These are phyloP conservation scores for Baorangia bicolor DNA, from an alignment of 768 basidiomycete genomes.

Conservation along the genomic window DNA sequence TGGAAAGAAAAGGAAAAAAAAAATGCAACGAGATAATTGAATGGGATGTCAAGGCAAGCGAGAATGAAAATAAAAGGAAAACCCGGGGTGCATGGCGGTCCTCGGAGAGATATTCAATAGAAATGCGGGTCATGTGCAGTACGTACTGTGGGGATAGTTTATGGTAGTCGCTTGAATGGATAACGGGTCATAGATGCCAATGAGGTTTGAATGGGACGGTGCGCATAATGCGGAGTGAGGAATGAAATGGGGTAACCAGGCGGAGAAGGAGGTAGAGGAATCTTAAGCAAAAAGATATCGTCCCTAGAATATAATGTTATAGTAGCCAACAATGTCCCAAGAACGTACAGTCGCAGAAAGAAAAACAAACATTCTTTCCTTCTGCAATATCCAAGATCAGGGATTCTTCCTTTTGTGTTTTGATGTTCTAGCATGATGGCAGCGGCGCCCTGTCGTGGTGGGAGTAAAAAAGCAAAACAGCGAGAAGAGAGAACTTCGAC, in stretches of 20 bases:
- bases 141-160: slow-evolving; percentile 28
- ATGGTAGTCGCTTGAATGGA: slow-evolving; percentile 20
- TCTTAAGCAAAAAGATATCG: slow-evolving; percentile 30
- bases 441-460: slow-evolving; percentile 1
- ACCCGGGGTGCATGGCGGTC: background rate
- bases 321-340: slow-evolving; percentile 36
- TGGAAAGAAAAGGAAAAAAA: background rate
- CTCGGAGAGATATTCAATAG: slow-evolving; percentile 24
- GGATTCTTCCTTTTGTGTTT: slow-evolving; percentile 5
- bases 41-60: background rate
- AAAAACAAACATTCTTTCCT: slow-evolving; percentile 8
- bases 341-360: slow-evolving; percentile 30
- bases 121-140: slow-evolving; percentile 32
- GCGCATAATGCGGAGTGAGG: slow-evolving; percentile 5
- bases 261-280: slow-evolving; percentile 5
- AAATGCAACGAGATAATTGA: slow-evolving; percentile 1
- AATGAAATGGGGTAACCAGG: slow-evolving; percentile 15
- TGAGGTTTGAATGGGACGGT: slow-evolving; percentile 1
- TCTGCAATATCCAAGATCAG: slow-evolving; percentile 22
- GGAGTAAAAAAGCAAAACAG: background rate
- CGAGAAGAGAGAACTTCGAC: background rate
- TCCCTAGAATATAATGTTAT: slow-evolving; percentile 38
- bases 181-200: slow-evolving; percentile 29
- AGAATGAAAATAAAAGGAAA: background rate
- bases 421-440: slow-evolving; percentile 2